Conservation (phyloP, 352 stramenopile genomes). For the Pilasporangium apinafurcum region DNA sequence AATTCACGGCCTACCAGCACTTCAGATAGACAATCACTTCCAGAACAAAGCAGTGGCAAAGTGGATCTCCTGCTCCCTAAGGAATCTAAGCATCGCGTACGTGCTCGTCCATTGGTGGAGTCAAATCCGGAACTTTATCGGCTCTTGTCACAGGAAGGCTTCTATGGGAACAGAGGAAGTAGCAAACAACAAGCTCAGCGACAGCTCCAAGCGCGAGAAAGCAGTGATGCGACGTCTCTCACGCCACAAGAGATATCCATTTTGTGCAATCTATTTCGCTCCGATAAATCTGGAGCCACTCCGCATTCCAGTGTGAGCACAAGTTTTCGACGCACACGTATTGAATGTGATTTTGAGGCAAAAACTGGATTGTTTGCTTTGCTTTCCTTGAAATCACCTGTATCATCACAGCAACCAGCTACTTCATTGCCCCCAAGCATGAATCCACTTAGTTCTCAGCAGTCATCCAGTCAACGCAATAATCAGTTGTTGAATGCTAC, state of each 20-base stretch:
- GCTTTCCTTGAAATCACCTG: conserved; percentile 30
- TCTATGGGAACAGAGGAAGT: conserved; percentile 26
- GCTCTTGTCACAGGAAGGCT: conserved; percentile 53
- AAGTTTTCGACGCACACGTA: conserved; percentile 23
- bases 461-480: background rate
- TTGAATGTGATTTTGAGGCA: conserved; percentile 43
- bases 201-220: conserved; percentile 11
- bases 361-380: conserved; percentile 43
- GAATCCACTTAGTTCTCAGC: background rate
- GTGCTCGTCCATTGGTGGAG: conserved; percentile 65
- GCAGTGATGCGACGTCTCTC: conserved; percentile 38
- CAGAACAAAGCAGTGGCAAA: background rate
- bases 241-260: conserved; percentile 52
- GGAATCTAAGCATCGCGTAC: conserved; percentile 58
- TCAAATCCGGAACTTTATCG: conserved; percentile 63
- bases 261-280: conserved; percentile 54
- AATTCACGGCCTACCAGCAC: conserved; percentile 1
- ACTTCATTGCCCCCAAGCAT: background rate
- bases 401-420: background rate
- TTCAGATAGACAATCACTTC: background rate
- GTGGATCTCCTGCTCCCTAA: conserved; percentile 3
- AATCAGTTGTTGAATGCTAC: background rate
- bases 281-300: conserved; percentile 9
- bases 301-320: background rate
- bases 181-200: conserved; percentile 2